Base-by-base conservation (phyloP, 257 asterid genomes). In the Galeopsis tetrahit region DNA sequence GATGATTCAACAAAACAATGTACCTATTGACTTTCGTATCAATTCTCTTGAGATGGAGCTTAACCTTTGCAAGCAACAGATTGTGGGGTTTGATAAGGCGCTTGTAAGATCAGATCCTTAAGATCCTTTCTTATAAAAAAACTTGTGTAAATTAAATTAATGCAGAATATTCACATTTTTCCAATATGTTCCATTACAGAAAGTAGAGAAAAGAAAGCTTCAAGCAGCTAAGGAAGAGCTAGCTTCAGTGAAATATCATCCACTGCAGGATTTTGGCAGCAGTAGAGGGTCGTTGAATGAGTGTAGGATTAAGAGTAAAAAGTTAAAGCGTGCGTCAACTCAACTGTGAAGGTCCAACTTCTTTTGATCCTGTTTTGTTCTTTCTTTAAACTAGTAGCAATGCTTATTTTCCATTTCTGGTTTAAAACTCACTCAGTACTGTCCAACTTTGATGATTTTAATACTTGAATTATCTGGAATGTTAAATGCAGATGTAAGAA, bases 31-130 rank as follows among this genome's bases (percentile, higher is more conserved):
- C 15, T 72, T 75, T 76, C 89, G 97, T 52, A 76, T 91, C 48
- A 83, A 76, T 71, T 71, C 90, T 49, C 85, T 91, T 9, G 95
- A 91, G 77, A 94, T 91, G 99, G 99, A 94, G 81, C 83, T 91
- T 75, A 85, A 82, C 85, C 87, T 91, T 35, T 94, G 96, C 90
- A 84, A 86, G 82, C 92, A 86, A 65, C 99, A 86, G 77, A 81
- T 94, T 79, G 72, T 82, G 68, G 87, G 84, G 31, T 78, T 82
- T 64, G 86, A 87, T 36, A 87, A 60, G 69, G 79, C 92, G 10
- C 84, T 86, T 44, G 98, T 94, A 84, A 89, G 97, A 68, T 35
- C 10, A n/a, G n/a, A n/a, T n/a, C n/a, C n/a, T n/a, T n/a, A n/a
- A n/a, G 97, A 68, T 35, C 10, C 28, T 61, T 69, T 55, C 57